Evolutionary conservation across 768 basidiomycete genomes (phyloP), one percentile per base, ranked within the genome.

Genomic region (Trametes maxima): DNA sequence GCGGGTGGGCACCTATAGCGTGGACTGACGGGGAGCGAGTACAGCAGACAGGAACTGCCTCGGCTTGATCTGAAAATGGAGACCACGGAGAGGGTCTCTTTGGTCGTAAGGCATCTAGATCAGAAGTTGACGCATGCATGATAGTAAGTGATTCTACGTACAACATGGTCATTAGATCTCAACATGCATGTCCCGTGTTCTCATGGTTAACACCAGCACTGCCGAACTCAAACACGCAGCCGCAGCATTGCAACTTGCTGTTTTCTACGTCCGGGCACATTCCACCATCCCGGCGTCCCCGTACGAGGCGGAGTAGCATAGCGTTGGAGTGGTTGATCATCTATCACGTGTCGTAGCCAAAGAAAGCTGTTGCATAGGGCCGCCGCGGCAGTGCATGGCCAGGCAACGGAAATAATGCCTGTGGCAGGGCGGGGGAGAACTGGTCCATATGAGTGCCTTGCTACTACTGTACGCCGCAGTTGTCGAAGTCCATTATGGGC

Each of bases 91-190:
- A 24, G 44, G 43, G 53, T 59, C 36, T 33, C 28, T 33, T 33
- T 33, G 33, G 62, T 64, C 50, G 57, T 35, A 55, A 46, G 39
- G 44, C 22, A 59, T 64, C 47, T 46, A 8, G 25, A 64, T 64
- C 62, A 64, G 62, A 64, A 64, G 53, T 39, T 56, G 53, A 25
- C 53, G 46, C 40, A 50, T 42, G 44, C 45, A 40, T 57, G 62
- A 54, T 64, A 64, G n/a, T 46, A 64, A n/a, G 52, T 59, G 62
- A 59, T 59, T 46, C 40, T 53, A 54, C 57, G 54, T 59, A 55
- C 62, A 43, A 28, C 35, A 52, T 40, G 52, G 17, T 21, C 22
- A 39, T 48, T 37, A 35, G 50, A 54, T 55, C 57, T 43, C 48
- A 48, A n/a, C 57, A 52, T 46, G 54, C 43, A 55, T 49, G 48